Evolutionary conservation across 768 basidiomycete species (phyloP).

Genomic region (Phylloporus sp.): DNA sequence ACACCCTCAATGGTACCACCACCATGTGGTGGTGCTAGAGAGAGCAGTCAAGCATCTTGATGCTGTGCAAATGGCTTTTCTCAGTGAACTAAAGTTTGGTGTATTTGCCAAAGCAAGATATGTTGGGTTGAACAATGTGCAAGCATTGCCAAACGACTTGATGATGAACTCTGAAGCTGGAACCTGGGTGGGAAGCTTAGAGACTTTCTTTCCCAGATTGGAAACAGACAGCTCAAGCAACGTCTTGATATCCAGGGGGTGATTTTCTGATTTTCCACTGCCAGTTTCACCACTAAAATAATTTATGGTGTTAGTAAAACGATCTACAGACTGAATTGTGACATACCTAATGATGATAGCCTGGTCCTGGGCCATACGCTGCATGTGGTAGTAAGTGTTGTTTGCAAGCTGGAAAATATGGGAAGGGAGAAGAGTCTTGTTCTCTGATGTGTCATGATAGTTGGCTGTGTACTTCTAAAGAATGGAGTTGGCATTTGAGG

Average conservation of each 20-base stretch:
- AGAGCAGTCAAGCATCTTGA: constrained; percentile 96
- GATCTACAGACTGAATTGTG: no score
- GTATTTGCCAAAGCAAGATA: constrained; percentile 96
- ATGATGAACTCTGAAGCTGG: constrained; percentile 94
- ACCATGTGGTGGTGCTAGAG: constrained; percentile 89
- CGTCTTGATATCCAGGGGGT: constrained; percentile 83
- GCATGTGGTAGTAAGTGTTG: no score
- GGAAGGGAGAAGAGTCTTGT: constrained; percentile 62
- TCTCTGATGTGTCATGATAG: constrained; percentile 69
- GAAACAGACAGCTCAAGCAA: constrained; percentile 84
- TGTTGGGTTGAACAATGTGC: no score
- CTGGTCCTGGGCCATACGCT: no score
- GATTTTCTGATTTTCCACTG: constrained; percentile 80
- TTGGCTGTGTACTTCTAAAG: constrained; percentile 87
- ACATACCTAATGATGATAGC: no score
- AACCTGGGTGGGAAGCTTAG: constrained; percentile 81
- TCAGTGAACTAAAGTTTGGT: constrained; percentile 97
- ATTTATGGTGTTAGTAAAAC: no score
- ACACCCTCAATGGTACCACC: constrained; percentile 81
- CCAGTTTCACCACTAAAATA: no score
- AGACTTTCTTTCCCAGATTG: no score
- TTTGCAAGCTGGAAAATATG: constrained; percentile 92
- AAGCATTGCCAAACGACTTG: constrained; percentile 92
- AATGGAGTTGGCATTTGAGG: no score
- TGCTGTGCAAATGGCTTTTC: constrained; percentile 79